Percentiles rank a stretch among this genome's conserved stretches.
phyloP scores from a whole-genome alignment of 768 basidiomycete genomes.

The Boletus vermiculosoides region DNA sequence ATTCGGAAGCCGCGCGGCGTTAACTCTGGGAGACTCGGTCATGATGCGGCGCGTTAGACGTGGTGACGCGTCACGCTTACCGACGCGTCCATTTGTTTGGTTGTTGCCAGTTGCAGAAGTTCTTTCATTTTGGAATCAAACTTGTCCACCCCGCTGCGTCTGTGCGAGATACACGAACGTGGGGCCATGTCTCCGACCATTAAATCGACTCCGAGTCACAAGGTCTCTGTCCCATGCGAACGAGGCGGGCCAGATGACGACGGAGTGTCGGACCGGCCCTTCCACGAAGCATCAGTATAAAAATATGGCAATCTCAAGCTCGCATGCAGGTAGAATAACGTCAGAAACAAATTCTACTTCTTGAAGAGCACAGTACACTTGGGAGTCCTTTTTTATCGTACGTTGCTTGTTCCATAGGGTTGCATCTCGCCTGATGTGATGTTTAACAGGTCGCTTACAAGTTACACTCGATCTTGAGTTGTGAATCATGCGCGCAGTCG shows the following conservation, averaged over 20 bases:
- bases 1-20: conserved; percentile 53
- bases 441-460: background rate
- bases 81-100: conserved; percentile 17
- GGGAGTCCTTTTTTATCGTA: background rate
- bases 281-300: background rate
- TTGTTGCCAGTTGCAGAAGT: too few species aligned
- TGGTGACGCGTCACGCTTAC: conserved; percentile 7
- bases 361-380: background rate
- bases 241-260: background rate
- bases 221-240: background rate
- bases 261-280: background rate
- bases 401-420: background rate
- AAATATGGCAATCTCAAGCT: background rate
- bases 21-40: conserved; percentile 53
- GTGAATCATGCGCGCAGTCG: conserved; percentile 3
- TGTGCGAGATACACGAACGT: background rate
- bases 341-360: background rate
- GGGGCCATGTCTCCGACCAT: background rate
- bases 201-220: background rate
- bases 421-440: background rate
- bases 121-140: too few species aligned
- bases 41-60: conserved; percentile 9
- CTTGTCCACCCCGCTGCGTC: background rate
- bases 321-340: background rate
- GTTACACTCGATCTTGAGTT: background rate